Evolutionary conservation across 257 asterid species (phyloP).

Genomic region (Anisodus acutangulus): DNA sequence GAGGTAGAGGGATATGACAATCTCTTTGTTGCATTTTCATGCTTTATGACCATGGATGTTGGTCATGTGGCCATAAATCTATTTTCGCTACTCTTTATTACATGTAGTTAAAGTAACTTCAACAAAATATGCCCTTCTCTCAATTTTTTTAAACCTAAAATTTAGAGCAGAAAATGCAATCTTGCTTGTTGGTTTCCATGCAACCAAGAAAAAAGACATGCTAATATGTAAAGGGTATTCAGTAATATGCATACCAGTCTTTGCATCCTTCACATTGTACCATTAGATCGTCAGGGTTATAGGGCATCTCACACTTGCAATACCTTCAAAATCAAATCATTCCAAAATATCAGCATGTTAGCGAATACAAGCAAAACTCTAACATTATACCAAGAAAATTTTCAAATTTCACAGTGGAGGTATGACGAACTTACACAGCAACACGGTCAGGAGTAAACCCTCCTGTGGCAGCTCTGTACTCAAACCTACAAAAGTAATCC

Average conservation of each 20-base stretch:
- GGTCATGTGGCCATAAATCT: conserved; percentile 10
- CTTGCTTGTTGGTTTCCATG: not conserved
- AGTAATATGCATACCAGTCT: conserved; percentile 46
- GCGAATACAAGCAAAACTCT: not conserved
- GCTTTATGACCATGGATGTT: conserved; percentile 10
- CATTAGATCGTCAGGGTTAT: conserved; percentile 89
- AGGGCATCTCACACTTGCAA: conserved; percentile 93
- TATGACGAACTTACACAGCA: conserved; percentile 71
- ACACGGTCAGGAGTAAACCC: conserved; percentile 91
- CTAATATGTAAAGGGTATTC: conserved; percentile 22
- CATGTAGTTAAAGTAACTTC: not conserved
- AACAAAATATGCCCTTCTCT: not conserved
- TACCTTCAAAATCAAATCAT: conserved; percentile 49
- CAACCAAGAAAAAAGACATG: not conserved
- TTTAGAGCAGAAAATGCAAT: not conserved
- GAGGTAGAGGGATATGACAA: not conserved
- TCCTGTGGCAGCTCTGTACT: conserved; percentile 90
- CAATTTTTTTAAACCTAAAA: not conserved
- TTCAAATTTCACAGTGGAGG: not conserved
- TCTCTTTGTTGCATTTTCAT: not conserved
- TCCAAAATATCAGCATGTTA: conserved; percentile 8
- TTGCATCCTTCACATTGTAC: conserved; percentile 88
- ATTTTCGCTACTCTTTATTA: not conserved
- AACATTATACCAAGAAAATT: conserved; percentile 8
- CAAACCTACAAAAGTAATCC: conserved; percentile 47